phyloP scores from a whole-genome alignment of 192 early-diverging fungal genomes.

The Coemansia sp. region DNA sequence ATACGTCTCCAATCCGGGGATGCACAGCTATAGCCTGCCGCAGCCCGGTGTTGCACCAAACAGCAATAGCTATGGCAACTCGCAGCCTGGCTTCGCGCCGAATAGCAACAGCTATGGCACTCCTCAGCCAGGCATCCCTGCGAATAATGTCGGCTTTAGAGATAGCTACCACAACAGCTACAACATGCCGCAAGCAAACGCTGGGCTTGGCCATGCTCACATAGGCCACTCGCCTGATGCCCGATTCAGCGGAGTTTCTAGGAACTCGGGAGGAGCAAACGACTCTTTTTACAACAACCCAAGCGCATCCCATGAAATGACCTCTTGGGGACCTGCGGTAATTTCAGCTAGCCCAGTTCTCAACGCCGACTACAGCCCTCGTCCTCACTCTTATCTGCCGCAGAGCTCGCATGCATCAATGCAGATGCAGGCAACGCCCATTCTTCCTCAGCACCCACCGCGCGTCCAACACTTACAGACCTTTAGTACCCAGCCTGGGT shows the following conservation, averaged over 20 bases:
- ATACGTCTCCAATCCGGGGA: neutral
- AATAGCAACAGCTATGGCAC: constrained; percentile 7
- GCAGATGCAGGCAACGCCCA: constrained; percentile 8
- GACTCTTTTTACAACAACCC: neutral
- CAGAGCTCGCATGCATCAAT: constrained; percentile 2
- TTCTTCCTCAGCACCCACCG: constrained; percentile 4
- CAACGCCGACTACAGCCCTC: neutral
- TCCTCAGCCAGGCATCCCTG: neutral
- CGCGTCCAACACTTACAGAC: neutral
- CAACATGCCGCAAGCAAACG: neutral
- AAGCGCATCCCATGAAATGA: neutral
- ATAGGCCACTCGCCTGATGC: neutral
- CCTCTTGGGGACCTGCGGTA: neutral
- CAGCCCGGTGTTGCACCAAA: neutral
- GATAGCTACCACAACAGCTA: constrained; percentile 3
- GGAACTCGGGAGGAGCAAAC: neutral
- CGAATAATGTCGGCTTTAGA: neutral
- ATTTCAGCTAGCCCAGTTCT: neutral
- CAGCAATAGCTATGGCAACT: neutral
- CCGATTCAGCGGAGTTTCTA: neutral
- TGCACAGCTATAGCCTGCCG: neutral
- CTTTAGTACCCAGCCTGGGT: neutral
- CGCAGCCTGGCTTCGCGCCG: neutral
- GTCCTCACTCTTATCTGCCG: neutral
- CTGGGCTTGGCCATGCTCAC: neutral